Evolutionary conservation across 768 basidiomycete genomes (phyloP).

Genomic region (Tylopilus plumbeoviolaceoides): DNA sequence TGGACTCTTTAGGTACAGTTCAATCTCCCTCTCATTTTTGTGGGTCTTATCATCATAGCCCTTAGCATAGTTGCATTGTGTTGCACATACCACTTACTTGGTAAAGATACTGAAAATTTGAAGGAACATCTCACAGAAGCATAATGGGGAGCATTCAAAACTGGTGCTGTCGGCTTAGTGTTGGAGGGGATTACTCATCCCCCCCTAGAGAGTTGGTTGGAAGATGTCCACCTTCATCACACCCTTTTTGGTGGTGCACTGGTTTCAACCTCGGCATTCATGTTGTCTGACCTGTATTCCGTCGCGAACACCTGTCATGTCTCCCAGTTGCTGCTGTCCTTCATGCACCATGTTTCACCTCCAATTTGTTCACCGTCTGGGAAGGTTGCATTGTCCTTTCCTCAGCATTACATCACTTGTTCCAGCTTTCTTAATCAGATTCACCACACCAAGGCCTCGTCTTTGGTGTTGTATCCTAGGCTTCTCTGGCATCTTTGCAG

Average conservation of each 20-base stretch:
- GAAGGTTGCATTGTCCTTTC: slow-evolving; percentile 80
- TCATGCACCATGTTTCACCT: slow-evolving; percentile 75
- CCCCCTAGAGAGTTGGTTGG: slow-evolving; percentile 30
- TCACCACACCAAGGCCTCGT: slow-evolving; percentile 62
- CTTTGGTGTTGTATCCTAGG: slow-evolving; percentile 74
- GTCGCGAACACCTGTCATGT: slow-evolving; percentile 23
- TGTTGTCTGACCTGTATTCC: slow-evolving; percentile 39
- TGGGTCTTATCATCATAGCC: slow-evolving; percentile 63
- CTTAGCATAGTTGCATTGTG: slow-evolving; percentile 52
- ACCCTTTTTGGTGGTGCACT: slow-evolving; percentile 48
- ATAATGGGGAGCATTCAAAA: slow-evolving; percentile 32
- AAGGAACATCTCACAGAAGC: slow-evolving; percentile 39
- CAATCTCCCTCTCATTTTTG: slow-evolving; percentile 68
- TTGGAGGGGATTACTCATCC: slow-evolving; percentile 35
- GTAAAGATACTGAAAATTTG: slow-evolving; percentile 34
- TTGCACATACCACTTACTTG: slow-evolving; percentile 51
- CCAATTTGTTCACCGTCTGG: slow-evolving; percentile 98
- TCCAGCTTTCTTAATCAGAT: slow-evolving; percentile 55
- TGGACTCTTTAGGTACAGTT: slow-evolving; percentile 95
- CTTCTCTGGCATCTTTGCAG: slow-evolving; percentile 62
- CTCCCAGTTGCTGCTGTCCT: slow-evolving; percentile 52
- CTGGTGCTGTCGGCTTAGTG: slow-evolving; percentile 34
- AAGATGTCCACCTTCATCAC: slow-evolving; percentile 51
- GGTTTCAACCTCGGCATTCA: slow-evolving; percentile 42
- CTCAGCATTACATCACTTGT: slow-evolving; percentile 64